Base-by-base conservation (phyloP, 192 early-diverging fungal species). In the Backusella australiensis region DNA sequence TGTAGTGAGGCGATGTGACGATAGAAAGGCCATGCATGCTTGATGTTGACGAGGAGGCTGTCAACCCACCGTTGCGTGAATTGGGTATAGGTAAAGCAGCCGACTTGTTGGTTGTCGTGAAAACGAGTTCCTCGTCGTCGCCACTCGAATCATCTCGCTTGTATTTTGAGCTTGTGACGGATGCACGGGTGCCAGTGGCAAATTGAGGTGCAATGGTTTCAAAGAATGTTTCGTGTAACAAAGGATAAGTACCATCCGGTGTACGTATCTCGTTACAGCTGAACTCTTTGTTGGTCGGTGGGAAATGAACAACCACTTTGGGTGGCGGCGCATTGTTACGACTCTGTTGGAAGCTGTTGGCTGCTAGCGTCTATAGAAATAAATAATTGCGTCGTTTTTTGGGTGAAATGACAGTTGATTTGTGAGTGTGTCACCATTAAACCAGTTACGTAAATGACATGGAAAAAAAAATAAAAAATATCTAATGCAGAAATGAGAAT, bases 181-280 rank as follows among this genome's bases (percentile, higher is more conserved):
- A 87, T 32, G 81, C 77, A 41, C 75, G 77, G 6, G 88, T 88
- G 21, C 85, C 84, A 53, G 77, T 82, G 35, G 80, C 77, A 34
- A 81, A 83, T 65, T 85, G 84, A 17, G 88, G 84, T n/a, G 75
- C 46, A 49, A 84, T 78, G 44, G 81, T 77, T 39, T 88, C 85
- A 38, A 85, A 67, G 44, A 77, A 72, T 41, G 86, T 89, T 29
- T 85, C 84, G 44, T 88, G 84, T 17, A 75, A 75, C 11, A 89
- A 75, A n/a, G 76, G 78, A 71, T 89, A 89, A 23, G 66, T 76
- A 9, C 88, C 88, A 49, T 89, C 88, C 69, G 83, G 79, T 23
- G 85, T 77, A 63, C 80, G 69, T 81, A 89, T 86, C 59, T 83
- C 80, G 49, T 76, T 82, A 66, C 86, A 87, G 49, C n/a, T 32